Percentiles rank a stretch among this genome's conserved stretches.
These are phyloP conservation scores for Thielaviopsis euricoi DNA, from an alignment of 2,329 filamentous ascomycete species.

Conservation along the genomic window DNA sequence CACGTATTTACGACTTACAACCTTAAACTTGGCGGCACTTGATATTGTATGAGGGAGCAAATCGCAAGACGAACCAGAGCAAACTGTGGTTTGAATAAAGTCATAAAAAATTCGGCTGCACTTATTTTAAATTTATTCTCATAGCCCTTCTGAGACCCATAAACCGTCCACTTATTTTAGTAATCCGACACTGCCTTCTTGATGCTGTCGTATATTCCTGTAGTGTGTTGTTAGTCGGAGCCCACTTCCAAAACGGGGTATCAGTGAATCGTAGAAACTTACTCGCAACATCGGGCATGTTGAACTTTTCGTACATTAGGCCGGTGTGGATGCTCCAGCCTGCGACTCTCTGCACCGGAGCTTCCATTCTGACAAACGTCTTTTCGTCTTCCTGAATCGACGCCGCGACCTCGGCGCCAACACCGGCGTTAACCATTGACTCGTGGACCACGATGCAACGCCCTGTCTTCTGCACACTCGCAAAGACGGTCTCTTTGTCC, in stretches of 20 bases:
- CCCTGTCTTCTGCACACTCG: constrained; percentile 77
- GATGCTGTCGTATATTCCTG: constrained; percentile 27
- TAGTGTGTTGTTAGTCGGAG: not conserved
- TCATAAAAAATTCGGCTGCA: not conserved
- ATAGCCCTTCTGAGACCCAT: too few species aligned
- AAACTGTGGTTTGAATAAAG: not conserved
- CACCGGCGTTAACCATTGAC: constrained; percentile 76
- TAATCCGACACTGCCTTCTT: constrained; percentile 51
- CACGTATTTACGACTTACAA: not conserved
- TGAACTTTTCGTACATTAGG: constrained; percentile 62
- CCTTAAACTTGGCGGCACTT: not conserved
- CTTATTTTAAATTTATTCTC: too few species aligned
- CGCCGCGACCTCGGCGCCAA: constrained; percentile 78
- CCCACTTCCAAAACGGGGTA: not conserved
- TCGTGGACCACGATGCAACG: constrained; percentile 81
- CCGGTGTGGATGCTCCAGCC: constrained; percentile 83
- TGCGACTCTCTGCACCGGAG: constrained; percentile 68
- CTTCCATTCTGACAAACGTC: constrained; percentile 70
- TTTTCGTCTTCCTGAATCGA: constrained; percentile 63
- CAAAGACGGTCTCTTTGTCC: constrained; percentile 66
- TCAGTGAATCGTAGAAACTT: constrained; percentile 26
- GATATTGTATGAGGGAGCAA: too few species aligned
- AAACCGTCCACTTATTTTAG: too few species aligned
- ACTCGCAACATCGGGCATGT: constrained; percentile 77
- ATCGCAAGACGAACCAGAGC: too few species aligned